Base-by-base conservation (phyloP, 2,329 filamentous ascomycete species). In the Nemania bipapillata region DNA sequence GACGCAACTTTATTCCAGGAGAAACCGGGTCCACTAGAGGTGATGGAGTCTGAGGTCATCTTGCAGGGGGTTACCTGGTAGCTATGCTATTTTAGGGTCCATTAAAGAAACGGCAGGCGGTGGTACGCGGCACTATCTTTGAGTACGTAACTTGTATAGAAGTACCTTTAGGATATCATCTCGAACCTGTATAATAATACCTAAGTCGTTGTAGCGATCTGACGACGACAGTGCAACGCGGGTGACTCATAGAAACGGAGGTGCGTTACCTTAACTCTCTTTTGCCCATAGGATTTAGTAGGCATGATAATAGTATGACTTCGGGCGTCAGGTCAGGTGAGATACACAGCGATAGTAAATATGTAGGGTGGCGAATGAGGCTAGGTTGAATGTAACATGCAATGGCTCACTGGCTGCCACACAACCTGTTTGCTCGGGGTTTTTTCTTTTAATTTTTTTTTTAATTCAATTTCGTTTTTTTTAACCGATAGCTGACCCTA, bases 21-120 rank as follows among this genome's bases (percentile, higher is more conserved):
- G 54, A 60, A 49, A 6, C 35, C 9, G n/a, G 62, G n/a, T 35
- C 63, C 56, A 60, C 49, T 37, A 24, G 40, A 54, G 60, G 24
- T 8, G 62, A 32, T 26, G 24, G 54, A 37, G 17, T 24, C 56
- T 66, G 56, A 66, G 50, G 56, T 60, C 63, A 63, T 56, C 53
- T 22, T 66, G 35, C 60, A 63, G 53, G n/a, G 24, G 50, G 9
- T 15, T 52, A 37, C 30, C 47, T 15, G 15, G 32, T 26, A 28
- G 20, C 32, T 47, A 56, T 56, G n/a, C n/a, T n/a, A n/a, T n/a
- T 49, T 59, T 53, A 42, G n/a, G 28, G 37, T n/a, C 45, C 35
- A 59, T 63, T 53, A 52, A 42, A 55, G 45, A 63, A 55, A 63
- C 58, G 24, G 24, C 4, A n/a, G 15, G 26, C 26, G 45, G 20